Conservation (phyloP, 208 protist species). For the Trypanosoma conorhini region DNA sequence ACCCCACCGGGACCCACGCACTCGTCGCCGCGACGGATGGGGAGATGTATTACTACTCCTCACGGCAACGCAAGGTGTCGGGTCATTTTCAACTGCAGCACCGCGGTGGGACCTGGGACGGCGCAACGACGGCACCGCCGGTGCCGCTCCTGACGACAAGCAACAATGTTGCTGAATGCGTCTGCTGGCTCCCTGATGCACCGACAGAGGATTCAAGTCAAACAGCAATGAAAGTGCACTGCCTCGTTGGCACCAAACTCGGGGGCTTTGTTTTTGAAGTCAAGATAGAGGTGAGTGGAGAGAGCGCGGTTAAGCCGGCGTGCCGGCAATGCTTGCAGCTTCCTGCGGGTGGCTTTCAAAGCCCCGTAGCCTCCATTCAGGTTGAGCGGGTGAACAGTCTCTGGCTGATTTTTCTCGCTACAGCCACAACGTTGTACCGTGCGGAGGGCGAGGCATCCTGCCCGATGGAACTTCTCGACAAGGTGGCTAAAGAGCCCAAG, state of each 20-base stretch:
- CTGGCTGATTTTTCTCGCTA: conserved; percentile 27
- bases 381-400: conserved; percentile 21
- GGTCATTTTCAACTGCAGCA: conserved; percentile 38
- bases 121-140: not conserved
- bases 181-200: conserved; percentile 44
- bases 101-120: not conserved
- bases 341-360: conserved; percentile 16
- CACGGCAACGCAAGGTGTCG: conserved; percentile 27
- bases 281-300: conserved; percentile 17
- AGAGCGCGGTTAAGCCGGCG: conserved; percentile 23
- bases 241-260: conserved; percentile 31
- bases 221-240: conserved; percentile 13
- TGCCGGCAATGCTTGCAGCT: conserved; percentile 26
- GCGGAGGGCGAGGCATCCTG: conserved; percentile 9
- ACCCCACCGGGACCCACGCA: conserved; percentile 53
- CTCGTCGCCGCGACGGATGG: conserved; percentile 58
- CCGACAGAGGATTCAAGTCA: not conserved
- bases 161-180: conserved; percentile 49
- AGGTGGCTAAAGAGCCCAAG: not conserved
- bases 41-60: conserved; percentile 52
- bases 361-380: conserved; percentile 18
- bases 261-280: conserved; percentile 32
- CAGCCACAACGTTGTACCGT: conserved; percentile 19
- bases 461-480: conserved; percentile 14
- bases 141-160: not conserved